Conservation (phyloP, 2,329 filamentous ascomycete genomes). For the Botrytis pseudocinerea region DNA sequence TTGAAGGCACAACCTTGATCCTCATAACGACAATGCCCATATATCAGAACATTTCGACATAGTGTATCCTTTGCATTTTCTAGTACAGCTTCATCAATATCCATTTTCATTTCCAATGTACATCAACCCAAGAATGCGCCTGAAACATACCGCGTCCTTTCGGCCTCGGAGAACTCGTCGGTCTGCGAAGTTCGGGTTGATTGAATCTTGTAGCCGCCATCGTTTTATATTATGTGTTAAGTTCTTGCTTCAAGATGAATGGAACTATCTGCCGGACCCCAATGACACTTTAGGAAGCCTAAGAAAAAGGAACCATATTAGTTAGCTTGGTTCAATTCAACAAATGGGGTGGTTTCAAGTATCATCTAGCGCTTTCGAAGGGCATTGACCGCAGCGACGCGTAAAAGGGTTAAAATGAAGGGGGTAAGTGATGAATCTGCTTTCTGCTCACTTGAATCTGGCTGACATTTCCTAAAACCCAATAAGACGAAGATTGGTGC, state of each 20-base stretch:
- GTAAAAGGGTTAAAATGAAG: background rate
- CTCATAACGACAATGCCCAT: slow-evolving; percentile 89
- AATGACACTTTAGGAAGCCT: slow-evolving; percentile 39
- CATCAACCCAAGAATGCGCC: slow-evolving; percentile 4
- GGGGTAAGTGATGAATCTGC: background rate
- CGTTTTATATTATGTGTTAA: slow-evolving; percentile 25
- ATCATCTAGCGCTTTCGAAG: background rate
- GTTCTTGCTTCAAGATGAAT: slow-evolving; percentile 24
- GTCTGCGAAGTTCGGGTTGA: slow-evolving; percentile 40
- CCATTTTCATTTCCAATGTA: background rate
- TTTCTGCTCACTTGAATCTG: slow-evolving; percentile 37
- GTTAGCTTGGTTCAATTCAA: slow-evolving; percentile 28
- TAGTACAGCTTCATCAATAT: slow-evolving; percentile 41
- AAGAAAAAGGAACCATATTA: slow-evolving; percentile 22
- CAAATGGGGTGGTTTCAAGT: background rate
- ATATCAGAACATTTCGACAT: slow-evolving; percentile 90
- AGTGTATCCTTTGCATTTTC: slow-evolving; percentile 83
- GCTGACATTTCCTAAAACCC: slow-evolving; percentile 36
- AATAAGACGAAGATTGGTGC: slow-evolving; percentile 25
- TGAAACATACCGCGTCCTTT: slow-evolving; percentile 54
- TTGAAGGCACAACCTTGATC: slow-evolving; percentile 88
- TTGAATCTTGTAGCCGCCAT: slow-evolving; percentile 41
- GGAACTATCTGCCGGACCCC: slow-evolving; percentile 40
- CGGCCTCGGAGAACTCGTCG: slow-evolving; percentile 56
- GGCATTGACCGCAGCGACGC: background rate